Evolutionary conservation across 2,329 filamentous ascomycete species (phyloP).

Genomic region (Fusarium sulawesiense): DNA sequence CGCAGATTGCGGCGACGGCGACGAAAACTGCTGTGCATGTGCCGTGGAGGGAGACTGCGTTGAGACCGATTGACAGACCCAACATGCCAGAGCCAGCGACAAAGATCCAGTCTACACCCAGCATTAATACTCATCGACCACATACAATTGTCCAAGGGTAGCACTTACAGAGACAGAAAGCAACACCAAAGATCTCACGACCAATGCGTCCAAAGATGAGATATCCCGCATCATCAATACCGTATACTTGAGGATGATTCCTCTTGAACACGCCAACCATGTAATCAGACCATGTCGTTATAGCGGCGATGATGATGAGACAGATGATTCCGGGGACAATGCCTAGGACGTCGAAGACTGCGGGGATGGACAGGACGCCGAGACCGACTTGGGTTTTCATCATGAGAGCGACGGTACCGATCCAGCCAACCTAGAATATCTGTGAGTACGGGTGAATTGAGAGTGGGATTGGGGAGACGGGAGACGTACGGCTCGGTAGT

Average conservation of each 20-base stretch:
- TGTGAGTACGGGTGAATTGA: no score
- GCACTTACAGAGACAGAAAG: slow-evolving; percentile 49
- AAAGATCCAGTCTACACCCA: slow-evolving; percentile 26
- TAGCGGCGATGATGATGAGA: slow-evolving; percentile 54
- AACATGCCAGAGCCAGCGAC: slow-evolving; percentile 36
- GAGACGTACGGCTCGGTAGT: slow-evolving; percentile 47
- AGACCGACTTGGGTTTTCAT: slow-evolving; percentile 61
- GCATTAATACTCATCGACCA: not conserved
- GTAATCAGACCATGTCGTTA: slow-evolving; percentile 62
- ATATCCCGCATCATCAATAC: slow-evolving; percentile 63
- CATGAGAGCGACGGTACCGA: slow-evolving; percentile 58
- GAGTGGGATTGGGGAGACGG: no score
- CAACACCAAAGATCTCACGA: slow-evolving; percentile 55
- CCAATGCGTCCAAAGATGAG: slow-evolving; percentile 61
- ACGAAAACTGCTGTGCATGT: slow-evolving; percentile 56
- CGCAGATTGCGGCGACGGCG: slow-evolving; percentile 49
- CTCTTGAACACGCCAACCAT: slow-evolving; percentile 64
- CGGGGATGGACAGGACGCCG: slow-evolving; percentile 60
- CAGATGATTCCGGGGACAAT: slow-evolving; percentile 60
- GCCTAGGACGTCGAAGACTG: slow-evolving; percentile 58
- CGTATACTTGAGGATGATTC: slow-evolving; percentile 62
- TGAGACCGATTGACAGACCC: slow-evolving; percentile 54
- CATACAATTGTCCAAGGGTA: no score
- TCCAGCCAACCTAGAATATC: slow-evolving; percentile 54
- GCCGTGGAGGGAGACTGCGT: slow-evolving; percentile 54